Evolutionary conservation across 371 early-diverging fungal genomes (phyloP).

Genomic region (Mucor circinelloides): DNA sequence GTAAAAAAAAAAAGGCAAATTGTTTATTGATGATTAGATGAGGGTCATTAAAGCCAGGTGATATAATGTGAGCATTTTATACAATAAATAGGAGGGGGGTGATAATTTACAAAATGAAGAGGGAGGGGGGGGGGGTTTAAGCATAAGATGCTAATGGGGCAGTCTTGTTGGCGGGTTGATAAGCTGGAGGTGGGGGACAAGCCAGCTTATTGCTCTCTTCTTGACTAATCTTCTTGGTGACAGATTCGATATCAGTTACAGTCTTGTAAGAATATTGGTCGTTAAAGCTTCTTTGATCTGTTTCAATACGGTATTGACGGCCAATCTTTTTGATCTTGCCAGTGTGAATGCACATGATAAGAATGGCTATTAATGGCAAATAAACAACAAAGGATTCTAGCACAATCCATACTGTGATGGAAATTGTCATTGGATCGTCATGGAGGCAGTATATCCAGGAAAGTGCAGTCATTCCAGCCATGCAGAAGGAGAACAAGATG

Average conservation of each 20-base stretch:
- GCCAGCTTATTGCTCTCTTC: not conserved
- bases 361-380: slow-evolving; percentile 14
- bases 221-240: slow-evolving; percentile 10
- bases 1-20: not conserved
- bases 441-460: slow-evolving; percentile 27
- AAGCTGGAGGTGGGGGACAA: slow-evolving; percentile 7
- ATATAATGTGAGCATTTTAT: not conserved
- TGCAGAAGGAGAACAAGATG: slow-evolving; percentile 20
- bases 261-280: slow-evolving; percentile 1
- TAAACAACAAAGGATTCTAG: slow-evolving; percentile 22
- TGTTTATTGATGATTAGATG: not conserved
- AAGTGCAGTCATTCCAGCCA: slow-evolving; percentile 24
- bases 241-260: slow-evolving; percentile 10
- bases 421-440: not conserved
- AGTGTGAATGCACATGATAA: slow-evolving; percentile 25
- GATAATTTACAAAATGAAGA: not conserved
- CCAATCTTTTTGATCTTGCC: slow-evolving; percentile 25
- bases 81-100: not conserved
- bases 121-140: not conserved
- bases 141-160: not conserved
- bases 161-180: not conserved
- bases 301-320: slow-evolving; percentile 20
- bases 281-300: slow-evolving; percentile 10
- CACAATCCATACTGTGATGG: slow-evolving; percentile 13
- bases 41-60: not conserved